phyloP scores from a whole-genome alignment of 768 basidiomycete genomes.

The Leccinum broughii region DNA sequence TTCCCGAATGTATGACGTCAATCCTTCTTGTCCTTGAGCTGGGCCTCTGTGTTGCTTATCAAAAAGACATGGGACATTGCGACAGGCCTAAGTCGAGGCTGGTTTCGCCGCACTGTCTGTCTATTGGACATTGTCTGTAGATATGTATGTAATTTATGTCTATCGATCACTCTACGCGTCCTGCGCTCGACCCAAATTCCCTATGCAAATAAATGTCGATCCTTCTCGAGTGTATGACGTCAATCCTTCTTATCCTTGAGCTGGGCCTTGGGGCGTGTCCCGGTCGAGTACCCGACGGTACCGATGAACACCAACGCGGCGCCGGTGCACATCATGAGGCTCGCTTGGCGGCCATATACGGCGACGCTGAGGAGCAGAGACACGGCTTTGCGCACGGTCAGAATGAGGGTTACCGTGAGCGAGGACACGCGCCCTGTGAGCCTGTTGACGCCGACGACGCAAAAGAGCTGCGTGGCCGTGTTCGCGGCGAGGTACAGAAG shows the following conservation, averaged over 20 bases:
- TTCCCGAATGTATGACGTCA: conserved; percentile 16
- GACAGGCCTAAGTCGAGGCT: conserved; percentile 38
- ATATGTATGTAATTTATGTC: conserved; percentile 19
- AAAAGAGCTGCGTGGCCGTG: conserved; percentile 81
- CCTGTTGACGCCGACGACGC: conserved; percentile 84
- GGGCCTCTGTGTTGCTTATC: conserved; percentile 46
- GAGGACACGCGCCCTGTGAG: conserved; percentile 76
- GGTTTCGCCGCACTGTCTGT: not conserved
- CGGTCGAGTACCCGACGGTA: conserved; percentile 63
- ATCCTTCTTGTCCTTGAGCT: conserved; percentile 28
- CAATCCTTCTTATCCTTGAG: conserved; percentile 30
- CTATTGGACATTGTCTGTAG: not conserved
- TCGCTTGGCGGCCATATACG: conserved; percentile 42
- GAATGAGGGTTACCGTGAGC: conserved; percentile 75
- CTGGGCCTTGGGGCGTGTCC: conserved; percentile 7
- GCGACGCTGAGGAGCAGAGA: conserved; percentile 73
- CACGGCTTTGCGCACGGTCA: conserved; percentile 79
- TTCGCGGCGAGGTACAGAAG: conserved; percentile 69
- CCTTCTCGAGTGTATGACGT: conserved; percentile 10
- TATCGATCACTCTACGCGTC: conserved; percentile 12
- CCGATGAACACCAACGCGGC: conserved; percentile 69
- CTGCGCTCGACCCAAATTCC: not conserved
- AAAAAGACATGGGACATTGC: conserved; percentile 72
- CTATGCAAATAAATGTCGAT: not conserved
- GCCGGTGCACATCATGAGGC: conserved; percentile 63